phyloP scores from a whole-genome alignment of 2,329 filamentous ascomycete species.

The Aspergillus intermedius region DNA sequence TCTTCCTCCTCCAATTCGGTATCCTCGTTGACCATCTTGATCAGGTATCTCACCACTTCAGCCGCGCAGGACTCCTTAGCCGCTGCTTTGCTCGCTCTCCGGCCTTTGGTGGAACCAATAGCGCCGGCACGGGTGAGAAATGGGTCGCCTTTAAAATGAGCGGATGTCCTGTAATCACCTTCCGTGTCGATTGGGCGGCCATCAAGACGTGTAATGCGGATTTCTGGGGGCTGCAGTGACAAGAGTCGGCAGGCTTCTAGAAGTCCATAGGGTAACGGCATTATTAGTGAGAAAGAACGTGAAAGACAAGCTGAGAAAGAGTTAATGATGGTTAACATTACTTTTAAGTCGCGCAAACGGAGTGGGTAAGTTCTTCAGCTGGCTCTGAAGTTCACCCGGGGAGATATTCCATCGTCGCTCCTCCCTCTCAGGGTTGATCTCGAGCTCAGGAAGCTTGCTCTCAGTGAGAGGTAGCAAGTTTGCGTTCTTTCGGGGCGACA shows the following conservation, averaged over 20 bases:
- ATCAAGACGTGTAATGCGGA: conserved; percentile 9
- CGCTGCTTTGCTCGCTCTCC: neutral
- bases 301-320: neutral
- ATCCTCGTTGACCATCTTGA: conserved; percentile 24
- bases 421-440: conserved; percentile 3
- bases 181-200: conserved; percentile 6
- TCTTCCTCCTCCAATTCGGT: conserved; percentile 5
- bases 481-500: conserved; percentile 4
- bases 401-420: conserved; percentile 14
- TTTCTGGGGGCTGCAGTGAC: conserved; percentile 14
- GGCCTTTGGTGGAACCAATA: conserved; percentile 13
- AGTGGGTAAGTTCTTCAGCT: conserved; percentile 5
- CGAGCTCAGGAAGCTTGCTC: conserved; percentile 10
- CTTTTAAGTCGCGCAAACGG: conserved; percentile 14
- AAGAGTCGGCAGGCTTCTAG: conserved; percentile 20
- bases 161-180: conserved; percentile 13
- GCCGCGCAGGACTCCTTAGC: conserved; percentile 19
- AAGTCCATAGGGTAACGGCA: neutral
- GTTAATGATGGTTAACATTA: conserved; percentile 5
- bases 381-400: conserved; percentile 7
- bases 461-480: conserved; percentile 17
- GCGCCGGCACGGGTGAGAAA: conserved; percentile 25
- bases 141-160: conserved; percentile 19
- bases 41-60: conserved; percentile 22
- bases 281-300: neutral